phyloP scores from a whole-genome alignment of 2,329 filamentous ascomycete species.

The Aschersonia sp. region DNA sequence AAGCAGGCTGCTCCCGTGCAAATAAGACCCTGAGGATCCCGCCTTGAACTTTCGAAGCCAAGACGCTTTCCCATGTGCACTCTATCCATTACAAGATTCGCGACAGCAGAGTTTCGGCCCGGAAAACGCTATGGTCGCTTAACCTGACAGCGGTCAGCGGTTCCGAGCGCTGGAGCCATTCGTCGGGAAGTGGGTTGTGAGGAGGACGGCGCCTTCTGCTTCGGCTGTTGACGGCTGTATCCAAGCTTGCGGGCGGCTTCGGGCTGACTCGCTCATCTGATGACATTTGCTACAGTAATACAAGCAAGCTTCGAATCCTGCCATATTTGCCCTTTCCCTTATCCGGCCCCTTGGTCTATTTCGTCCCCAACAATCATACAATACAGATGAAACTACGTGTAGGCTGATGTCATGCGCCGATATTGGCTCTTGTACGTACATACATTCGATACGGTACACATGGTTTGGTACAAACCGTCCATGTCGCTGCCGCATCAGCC shows the following conservation, averaged over 20 bases:
- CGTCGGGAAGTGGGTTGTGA: neutral
- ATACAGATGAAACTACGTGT: neutral
- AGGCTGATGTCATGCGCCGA: neutral
- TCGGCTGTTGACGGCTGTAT: neutral
- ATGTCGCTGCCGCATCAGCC: slow-evolving; percentile 20
- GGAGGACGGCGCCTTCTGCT: too few species aligned
- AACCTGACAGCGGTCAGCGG: too few species aligned
- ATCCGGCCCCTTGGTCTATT: neutral
- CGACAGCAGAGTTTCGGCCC: too few species aligned
- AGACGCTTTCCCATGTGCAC: too few species aligned
- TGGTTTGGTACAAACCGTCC: neutral
- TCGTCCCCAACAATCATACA: too few species aligned
- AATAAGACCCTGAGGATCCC: too few species aligned
- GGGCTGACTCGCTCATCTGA: neutral
- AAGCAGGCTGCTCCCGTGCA: too few species aligned
- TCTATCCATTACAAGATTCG: too few species aligned
- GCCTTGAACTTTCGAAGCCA: too few species aligned
- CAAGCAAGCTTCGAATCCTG: neutral
- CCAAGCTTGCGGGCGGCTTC: neutral
- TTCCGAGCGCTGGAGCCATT: neutral
- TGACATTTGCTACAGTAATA: neutral
- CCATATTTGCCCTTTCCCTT: neutral
- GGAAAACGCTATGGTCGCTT: too few species aligned
- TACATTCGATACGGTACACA: too few species aligned
- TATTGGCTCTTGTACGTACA: neutral